A percentile compares a stretch with the other conserved stretches of the same genome.
phyloP scores from a whole-genome alignment of 2,329 filamentous ascomycete species.

The Chlorencoelia australis region DNA sequence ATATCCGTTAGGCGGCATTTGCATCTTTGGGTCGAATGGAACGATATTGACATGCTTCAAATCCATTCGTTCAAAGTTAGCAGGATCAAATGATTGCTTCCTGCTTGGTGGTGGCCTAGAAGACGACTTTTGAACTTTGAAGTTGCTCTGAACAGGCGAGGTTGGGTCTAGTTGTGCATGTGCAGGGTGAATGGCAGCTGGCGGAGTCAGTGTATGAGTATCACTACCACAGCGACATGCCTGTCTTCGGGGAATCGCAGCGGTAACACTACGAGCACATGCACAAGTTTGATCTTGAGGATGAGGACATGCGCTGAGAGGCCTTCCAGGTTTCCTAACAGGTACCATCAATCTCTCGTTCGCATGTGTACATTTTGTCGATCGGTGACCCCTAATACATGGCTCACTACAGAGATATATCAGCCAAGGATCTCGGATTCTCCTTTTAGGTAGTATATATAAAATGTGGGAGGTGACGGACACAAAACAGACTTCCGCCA shows the following conservation, averaged over 20 bases:
- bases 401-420: constrained; percentile 44
- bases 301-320: constrained; percentile 60
- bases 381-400: constrained; percentile 67
- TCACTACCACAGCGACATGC: constrained; percentile 42
- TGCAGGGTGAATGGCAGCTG: constrained; percentile 11
- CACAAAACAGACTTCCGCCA: too few relatives aligned
- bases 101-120: constrained; percentile 16
- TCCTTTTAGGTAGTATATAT: too few relatives aligned
- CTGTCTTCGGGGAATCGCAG: constrained; percentile 49
- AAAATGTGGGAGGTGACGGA: too few relatives aligned
- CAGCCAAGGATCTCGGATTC: constrained; percentile 11
- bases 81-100: constrained; percentile 41
- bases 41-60: constrained; percentile 41
- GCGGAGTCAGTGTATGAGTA: constrained; percentile 14
- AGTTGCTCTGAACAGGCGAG: constrained; percentile 21
- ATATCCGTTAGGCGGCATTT: constrained; percentile 18
- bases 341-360: constrained; percentile 58
- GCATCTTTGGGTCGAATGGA: constrained; percentile 24
- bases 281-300: constrained; percentile 39
- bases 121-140: constrained; percentile 22
- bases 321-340: constrained; percentile 62
- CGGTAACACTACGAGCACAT: constrained; percentile 55
- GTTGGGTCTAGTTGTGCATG: constrained; percentile 32
- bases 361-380: constrained; percentile 62
- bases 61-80: constrained; percentile 42